Evolutionary conservation across 257 asterid species (phyloP), one percentile per base, ranked within the genome.

Genomic region (Nemophila menziesii): DNA sequence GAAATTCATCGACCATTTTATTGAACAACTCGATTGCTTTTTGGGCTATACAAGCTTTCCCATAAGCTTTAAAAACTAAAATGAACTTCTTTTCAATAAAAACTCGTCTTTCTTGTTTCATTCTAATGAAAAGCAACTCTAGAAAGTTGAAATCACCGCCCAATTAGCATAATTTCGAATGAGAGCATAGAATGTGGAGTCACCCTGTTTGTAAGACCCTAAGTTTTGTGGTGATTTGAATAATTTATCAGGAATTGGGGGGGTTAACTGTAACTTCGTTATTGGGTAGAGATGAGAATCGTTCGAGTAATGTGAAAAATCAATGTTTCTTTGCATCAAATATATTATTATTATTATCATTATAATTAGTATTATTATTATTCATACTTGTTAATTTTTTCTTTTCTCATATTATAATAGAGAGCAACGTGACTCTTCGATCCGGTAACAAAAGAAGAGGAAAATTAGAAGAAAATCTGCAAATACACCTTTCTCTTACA

Each of bases 141-240:
- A 89, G 22, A 27, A 90, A 71, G 58, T 50, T 48, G 51, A 90
- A 78, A 67, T 84, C 85, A 22, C 83, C 81, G 17, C n/a, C n/a
- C 64, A 36, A 9, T 26, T 42, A 15, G 98, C 94, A 54, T 74
- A 77, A 51, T 70, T 55, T 40, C 85, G 75, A 39, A 90, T 79
- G 3, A 80, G 76, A 16, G 90, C 69, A 70, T 75, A 83, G 56
- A 77, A 83, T 4, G 95, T 80, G 59, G 93, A 75, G 63, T 87
- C 97, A 3, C 97, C 95, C 20, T 61, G 74, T 26, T 64, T 83
- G 62, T 65, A 79, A 48, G 94, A 72, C 16, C 98, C 98, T 27
- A 33, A 61, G 18, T 66, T 69, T 9, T 36, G 71, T n/a, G 77
- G 69, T 44, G 41, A 49, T 47, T 55, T 55, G 60, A 89, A 89